A percentile compares a stretch with the other conserved stretches of the same genome.
phyloP scores from a whole-genome alignment of 345 rosid species.

The Dovyalis caffra region DNA sequence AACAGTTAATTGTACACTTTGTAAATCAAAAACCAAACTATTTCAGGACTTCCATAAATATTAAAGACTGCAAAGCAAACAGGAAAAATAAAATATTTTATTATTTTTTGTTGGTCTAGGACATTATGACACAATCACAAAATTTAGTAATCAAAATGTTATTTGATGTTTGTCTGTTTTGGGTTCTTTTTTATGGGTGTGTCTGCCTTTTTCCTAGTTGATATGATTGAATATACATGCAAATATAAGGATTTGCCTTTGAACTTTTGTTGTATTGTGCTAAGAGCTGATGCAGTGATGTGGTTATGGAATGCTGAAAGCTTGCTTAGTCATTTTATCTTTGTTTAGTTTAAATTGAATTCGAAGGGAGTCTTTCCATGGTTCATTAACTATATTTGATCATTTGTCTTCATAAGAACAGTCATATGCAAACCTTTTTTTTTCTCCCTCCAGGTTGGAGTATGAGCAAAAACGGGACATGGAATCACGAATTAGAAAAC shows the following conservation, averaged over 20 bases:
- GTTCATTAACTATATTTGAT: background rate
- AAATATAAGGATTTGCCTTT: background rate
- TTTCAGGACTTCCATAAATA: no score
- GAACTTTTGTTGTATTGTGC: background rate
- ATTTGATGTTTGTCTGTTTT: no score
- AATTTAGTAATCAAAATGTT: no score
- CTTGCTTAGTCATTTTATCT: background rate
- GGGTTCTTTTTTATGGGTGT: no score
- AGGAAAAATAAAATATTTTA: no score
- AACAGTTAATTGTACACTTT: no score
- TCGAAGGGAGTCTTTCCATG: background rate
- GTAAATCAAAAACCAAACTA: no score
- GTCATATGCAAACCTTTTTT: background rate
- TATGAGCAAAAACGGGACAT: conserved; percentile 91
- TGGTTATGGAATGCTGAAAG: background rate
- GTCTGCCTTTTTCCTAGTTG: no score
- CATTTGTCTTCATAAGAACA: background rate
- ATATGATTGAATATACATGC: background rate
- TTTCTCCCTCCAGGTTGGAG: conserved; percentile 65
- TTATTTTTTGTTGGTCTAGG: no score
- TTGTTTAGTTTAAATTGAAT: background rate
- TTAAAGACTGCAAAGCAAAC: no score
- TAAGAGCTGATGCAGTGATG: background rate
- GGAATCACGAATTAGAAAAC: conserved; percentile 72
- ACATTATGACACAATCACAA: no score